Evolutionary conservation across 129 eudicot genomes (phyloP).

Genomic region (Chrysanthemum lavandulifolium): DNA sequence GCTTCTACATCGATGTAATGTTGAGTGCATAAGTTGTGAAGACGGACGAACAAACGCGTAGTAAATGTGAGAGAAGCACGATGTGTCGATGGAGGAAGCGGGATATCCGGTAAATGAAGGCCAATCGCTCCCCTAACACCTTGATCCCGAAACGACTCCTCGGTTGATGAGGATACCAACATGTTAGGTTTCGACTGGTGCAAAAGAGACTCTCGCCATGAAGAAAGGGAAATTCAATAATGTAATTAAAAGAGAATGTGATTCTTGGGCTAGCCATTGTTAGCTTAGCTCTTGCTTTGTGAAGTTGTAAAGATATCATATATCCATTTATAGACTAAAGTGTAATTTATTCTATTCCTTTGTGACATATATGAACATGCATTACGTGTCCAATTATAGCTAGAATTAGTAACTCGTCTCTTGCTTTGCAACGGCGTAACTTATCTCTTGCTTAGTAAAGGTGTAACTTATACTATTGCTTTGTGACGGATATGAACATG

Average conservation of each 20-base stretch:
- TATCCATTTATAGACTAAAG: no score
- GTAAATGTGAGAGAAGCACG: constrained; percentile 41
- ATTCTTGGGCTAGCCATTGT: constrained; percentile 9
- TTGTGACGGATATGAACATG: no score
- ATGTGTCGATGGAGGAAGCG: constrained; percentile 35
- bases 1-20: constrained; percentile 29
- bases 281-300: neutral
- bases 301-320: no score
- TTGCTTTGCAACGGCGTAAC: no score
- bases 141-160: constrained; percentile 12
- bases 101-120: constrained; percentile 45
- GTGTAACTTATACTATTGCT: no score
- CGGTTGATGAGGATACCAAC: neutral
- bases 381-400: no score
- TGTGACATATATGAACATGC: no score
- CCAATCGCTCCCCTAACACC: constrained; percentile 44
- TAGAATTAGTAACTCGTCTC: no score
- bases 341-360: no score
- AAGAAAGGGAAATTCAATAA: constrained; percentile 1
- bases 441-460: no score
- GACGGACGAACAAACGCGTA: constrained; percentile 40
- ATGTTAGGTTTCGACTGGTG: neutral
- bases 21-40: constrained; percentile 32
- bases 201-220: neutral
- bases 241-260: constrained; percentile 23